phyloP scores from a whole-genome alignment of 73 alveolate genomes.

The Paramecium biaurelia region DNA sequence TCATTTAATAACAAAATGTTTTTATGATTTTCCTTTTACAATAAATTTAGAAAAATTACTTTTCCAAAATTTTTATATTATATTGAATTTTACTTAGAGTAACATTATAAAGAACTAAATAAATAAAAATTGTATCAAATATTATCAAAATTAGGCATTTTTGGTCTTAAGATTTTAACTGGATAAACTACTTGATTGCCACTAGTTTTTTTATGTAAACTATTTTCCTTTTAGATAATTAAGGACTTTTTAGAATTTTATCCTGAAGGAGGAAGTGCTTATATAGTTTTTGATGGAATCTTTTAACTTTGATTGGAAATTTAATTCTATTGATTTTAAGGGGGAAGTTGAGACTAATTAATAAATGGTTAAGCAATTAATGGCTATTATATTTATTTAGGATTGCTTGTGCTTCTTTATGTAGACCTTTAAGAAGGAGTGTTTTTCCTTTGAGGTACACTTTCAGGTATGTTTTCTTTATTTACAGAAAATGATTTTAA shows the following conservation, averaged over 20 bases:
- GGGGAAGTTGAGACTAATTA: not conserved
- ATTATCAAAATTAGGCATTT: slow-evolving; percentile 41
- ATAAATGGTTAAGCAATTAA: not conserved
- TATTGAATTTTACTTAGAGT: not conserved
- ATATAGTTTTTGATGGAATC: not conserved
- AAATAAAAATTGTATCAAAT: not conserved
- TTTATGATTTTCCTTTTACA: too few species aligned
- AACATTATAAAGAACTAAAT: not conserved
- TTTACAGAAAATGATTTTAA: slow-evolving; percentile 36
- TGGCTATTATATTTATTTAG: not conserved
- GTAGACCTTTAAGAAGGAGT: not conserved
- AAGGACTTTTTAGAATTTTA: not conserved
- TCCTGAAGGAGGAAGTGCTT: slow-evolving; percentile 1
- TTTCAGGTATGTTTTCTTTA: slow-evolving; percentile 40
- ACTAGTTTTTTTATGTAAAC: not conserved
- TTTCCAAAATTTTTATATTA: too few species aligned
- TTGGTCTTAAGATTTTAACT: slow-evolving; percentile 16
- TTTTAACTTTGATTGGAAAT: not conserved
- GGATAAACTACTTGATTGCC: slow-evolving; percentile 26
- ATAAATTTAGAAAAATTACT: too few species aligned
- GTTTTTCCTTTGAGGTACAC: slow-evolving; percentile 6
- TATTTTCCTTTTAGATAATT: not conserved
- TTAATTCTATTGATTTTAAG: not conserved
- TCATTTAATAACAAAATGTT: too few species aligned
- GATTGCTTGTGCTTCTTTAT: slow-evolving; percentile 13